A percentile compares a stretch with the other conserved stretches of the same genome.
These are phyloP conservation scores for Trifolium pratense DNA, from an alignment of 306 rosid species.

Conservation along the genomic window DNA sequence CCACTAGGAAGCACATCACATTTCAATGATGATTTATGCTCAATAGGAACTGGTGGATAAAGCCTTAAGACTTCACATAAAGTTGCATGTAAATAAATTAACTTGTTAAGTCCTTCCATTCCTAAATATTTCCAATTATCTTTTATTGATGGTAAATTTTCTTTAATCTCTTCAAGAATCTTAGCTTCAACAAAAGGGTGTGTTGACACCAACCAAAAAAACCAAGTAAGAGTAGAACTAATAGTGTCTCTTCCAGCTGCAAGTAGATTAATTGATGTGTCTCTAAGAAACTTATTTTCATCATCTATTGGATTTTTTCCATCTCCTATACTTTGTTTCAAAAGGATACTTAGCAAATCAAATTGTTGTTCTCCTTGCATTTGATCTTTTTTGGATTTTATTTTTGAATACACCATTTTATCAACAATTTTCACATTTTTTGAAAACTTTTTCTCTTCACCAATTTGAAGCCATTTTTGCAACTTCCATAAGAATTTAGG, in stretches of 20 bases:
- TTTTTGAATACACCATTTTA: not conserved
- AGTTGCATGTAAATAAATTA: conserved; percentile 26
- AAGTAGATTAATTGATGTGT: not conserved
- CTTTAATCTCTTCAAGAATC: not conserved
- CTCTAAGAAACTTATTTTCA: not conserved
- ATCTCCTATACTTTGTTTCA: not conserved
- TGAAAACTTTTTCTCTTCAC: not conserved
- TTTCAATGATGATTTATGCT: conserved; percentile 19
- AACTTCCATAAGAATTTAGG: not conserved
- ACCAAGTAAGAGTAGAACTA: not conserved
- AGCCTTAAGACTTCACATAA: conserved; percentile 31
- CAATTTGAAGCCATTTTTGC: conserved; percentile 6
- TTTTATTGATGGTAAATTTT: not conserved
- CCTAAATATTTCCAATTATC: conserved; percentile 11
- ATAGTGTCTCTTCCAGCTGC: conserved; percentile 11
- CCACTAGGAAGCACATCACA: conserved; percentile 34
- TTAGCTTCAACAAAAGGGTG: conserved; percentile 5
- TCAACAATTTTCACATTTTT: not conserved
- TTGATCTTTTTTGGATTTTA: not conserved
- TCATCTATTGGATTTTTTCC: not conserved
- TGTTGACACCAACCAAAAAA: not conserved
- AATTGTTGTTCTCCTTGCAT: not conserved
- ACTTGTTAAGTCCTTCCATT: conserved; percentile 14
- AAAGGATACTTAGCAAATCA: not conserved
- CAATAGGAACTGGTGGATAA: conserved; percentile 22